phyloP scores from a whole-genome alignment of 1,139 yeast species.

The Magnusiomyces fungicola region DNA sequence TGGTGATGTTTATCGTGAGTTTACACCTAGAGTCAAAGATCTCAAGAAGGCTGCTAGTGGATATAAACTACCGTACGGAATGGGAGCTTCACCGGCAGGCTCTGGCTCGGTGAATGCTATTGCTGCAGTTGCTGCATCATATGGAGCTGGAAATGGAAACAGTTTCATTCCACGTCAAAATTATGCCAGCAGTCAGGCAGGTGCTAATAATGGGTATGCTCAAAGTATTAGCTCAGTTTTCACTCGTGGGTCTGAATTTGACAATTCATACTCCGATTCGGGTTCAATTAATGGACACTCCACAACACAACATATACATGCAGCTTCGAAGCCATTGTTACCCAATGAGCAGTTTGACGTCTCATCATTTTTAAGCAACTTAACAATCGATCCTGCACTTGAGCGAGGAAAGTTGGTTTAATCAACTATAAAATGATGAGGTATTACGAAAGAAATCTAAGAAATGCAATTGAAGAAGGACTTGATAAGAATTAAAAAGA shows the following conservation, averaged over 20 bases:
- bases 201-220: slow-evolving; percentile 1
- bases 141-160: neutral
- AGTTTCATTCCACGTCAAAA: neutral
- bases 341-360: slow-evolving; percentile 19
- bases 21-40: slow-evolving; percentile 23
- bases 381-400: slow-evolving; percentile 16
- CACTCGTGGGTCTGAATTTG: slow-evolving; percentile 7
- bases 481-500: no score
- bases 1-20: slow-evolving; percentile 15
- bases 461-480: no score
- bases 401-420: slow-evolving; percentile 21
- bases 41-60: slow-evolving; percentile 24
- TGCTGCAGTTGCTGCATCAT: neutral
- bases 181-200: neutral
- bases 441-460: no score
- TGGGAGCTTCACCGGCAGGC: neutral
- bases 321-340: neutral
- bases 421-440: no score
- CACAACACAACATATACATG: neutral
- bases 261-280: neutral
- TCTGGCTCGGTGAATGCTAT: neutral
- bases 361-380: slow-evolving; percentile 18
- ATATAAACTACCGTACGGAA: slow-evolving; percentile 11
- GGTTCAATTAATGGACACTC: neutral
- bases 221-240: slow-evolving; percentile 12